phyloP scores from a whole-genome alignment of 2,329 filamentous ascomycete species.

The Penicillium griseofulvum region DNA sequence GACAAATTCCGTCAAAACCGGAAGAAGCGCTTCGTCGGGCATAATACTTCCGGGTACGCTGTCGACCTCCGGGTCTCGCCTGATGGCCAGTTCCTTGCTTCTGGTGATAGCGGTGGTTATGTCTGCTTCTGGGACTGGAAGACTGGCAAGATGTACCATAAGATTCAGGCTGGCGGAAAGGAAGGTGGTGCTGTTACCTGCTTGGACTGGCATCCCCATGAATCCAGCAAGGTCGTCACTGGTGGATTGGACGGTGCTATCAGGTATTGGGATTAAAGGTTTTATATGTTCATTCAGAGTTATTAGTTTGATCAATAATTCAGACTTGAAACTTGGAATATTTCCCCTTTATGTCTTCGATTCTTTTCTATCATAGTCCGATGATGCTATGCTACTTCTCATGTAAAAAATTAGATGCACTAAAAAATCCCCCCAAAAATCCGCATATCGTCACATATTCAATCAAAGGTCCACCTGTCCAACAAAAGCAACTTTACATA shows the following conservation, averaged over 20 bases:
- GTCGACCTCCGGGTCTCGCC: constrained; percentile 86
- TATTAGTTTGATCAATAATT: constrained; percentile 8
- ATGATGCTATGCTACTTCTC: not conserved
- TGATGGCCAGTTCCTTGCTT: constrained; percentile 86
- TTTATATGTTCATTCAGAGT: not conserved
- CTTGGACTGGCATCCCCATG: constrained; percentile 94
- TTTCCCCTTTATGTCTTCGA: not conserved
- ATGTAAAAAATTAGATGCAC: not conserved
- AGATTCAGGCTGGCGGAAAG: constrained; percentile 68
- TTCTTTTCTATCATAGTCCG: not conserved
- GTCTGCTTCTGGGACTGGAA: constrained; percentile 99
- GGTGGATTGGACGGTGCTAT: constrained; percentile 86
- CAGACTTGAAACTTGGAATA: not conserved
- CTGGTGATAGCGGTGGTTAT: constrained; percentile 82
- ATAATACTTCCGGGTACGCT: constrained; percentile 92
- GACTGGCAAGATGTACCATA: constrained; percentile 98
- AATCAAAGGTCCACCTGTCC: not conserved
- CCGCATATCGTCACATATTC: not conserved
- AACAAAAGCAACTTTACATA: not conserved
- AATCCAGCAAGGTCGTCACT: constrained; percentile 89
- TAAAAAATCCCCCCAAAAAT: not conserved
- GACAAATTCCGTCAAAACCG: constrained; percentile 97
- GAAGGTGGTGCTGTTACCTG: constrained; percentile 80
- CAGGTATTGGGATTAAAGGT: constrained; percentile 83
- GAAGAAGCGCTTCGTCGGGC: constrained; percentile 93